Evolutionary conservation across 1,139 yeast species (phyloP), one percentile per base, ranked within the genome.

Genomic region (Blastobotrys arbuscula): DNA sequence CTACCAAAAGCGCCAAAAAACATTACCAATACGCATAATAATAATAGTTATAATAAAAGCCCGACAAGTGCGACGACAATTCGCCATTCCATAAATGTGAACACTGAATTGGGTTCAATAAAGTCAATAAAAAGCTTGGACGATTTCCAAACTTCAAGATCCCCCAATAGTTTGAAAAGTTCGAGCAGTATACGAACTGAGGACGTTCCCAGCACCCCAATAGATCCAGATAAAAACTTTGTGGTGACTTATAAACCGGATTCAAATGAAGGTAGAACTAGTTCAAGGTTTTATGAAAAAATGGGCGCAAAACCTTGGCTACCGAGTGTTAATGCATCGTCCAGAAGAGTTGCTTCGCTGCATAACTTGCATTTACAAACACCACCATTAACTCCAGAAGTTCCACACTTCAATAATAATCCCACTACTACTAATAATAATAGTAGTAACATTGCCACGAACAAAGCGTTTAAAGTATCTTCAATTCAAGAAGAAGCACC

Each of bases 241-340:
- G 39, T 31, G 16, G 42, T 47, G 20, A 41, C 52, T 3, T 50
- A 50, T 46, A 46, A 44, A 18, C 45, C 34, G 13, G 47, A 44
- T 30, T 21, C 18, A 13, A 23, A 26, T 6, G 19, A 33, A 8
- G n/a, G 19, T 10, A 42, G 51, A 18, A 20, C 49, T 7, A 47
- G 47, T 21, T 41, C 49, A 13, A 44, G 53, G 16, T 50, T 49
- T 45, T 50, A 47, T 37, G 54, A 50, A 23, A 34, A 37, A 24
- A 44, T 50, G 53, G 48, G 49, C 8, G 35, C 51, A 3, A 34
- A 43, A 34, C 41, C 53, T 26, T 50, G 53, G 53, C 41, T 51
- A n/a, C 53, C 53, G 31, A 39, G 49, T 6, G 21, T 44, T 36
- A 44, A 41, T 28, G 18, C 42, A 15, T 6, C 44, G 6, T 19